Conservation (phyloP, 805 yeast species). For the Candida oleophila region DNA sequence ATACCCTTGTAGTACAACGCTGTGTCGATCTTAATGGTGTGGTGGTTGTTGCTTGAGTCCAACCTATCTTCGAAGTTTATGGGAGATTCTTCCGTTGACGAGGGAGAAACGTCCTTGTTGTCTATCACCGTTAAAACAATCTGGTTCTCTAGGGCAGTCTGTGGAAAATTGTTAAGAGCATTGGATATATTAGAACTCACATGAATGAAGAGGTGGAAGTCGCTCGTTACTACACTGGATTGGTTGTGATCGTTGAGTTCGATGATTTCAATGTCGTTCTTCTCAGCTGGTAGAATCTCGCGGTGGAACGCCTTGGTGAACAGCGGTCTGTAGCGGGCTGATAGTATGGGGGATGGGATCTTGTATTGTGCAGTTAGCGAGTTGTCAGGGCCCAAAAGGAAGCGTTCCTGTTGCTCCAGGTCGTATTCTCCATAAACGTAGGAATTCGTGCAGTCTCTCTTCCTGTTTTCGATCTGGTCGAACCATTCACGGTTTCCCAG, state of each 20-base stretch:
- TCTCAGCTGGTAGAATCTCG: constrained; percentile 9
- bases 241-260: constrained; percentile 19
- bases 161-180: constrained; percentile 11
- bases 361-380: constrained; percentile 7
- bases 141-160: constrained; percentile 17
- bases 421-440: constrained; percentile 16
- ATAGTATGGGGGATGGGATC: constrained; percentile 31
- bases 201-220: constrained; percentile 21
- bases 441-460: constrained; percentile 15
- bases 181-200: constrained; percentile 20
- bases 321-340: constrained; percentile 22
- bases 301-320: constrained; percentile 13
- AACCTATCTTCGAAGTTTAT: constrained; percentile 16
- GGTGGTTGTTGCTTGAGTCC: constrained; percentile 14
- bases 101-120: constrained; percentile 36
- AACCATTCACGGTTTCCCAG: constrained; percentile 32
- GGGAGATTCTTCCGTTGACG: constrained; percentile 29
- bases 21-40: constrained; percentile 33
- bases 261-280: constrained; percentile 17
- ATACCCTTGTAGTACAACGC: constrained; percentile 27
- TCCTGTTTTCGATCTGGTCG: constrained; percentile 20
- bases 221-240: not conserved
- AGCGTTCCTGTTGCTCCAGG: not conserved
- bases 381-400: constrained; percentile 7
- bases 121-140: constrained; percentile 36